Percentiles rank a stretch among this genome's conserved stretches.
Evolutionary conservation across 1,284 basidiomycete genomes (phyloP).

Genomic region (Waitea zeae): DNA sequence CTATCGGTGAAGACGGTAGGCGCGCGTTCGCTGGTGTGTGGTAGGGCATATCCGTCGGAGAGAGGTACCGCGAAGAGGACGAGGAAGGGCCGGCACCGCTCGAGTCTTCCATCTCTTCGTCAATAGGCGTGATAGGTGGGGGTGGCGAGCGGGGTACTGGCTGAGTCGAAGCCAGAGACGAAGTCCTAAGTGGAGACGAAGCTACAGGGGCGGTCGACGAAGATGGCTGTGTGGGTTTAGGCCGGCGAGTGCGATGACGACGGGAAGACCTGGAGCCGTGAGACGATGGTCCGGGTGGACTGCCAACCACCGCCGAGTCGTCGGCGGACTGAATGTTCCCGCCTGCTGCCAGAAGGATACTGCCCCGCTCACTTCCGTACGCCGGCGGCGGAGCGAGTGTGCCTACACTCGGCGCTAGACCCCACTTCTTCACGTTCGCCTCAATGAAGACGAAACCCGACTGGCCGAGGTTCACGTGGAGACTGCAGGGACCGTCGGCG

Average conservation of each 20-base stretch:
- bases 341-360: conserved; percentile 83
- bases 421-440: conserved; percentile 98
- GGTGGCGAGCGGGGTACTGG: conserved; percentile 42
- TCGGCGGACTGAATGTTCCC: conserved; percentile 33
- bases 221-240: conserved; percentile 19
- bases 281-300: conserved; percentile 24
- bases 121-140: conserved; percentile 64
- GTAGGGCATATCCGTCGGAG: conserved; percentile 47
- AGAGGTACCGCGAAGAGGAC: conserved; percentile 33
- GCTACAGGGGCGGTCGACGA: conserved; percentile 24
- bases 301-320: too few relatives aligned
- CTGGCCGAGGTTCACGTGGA: conserved; percentile 92
- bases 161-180: conserved; percentile 18
- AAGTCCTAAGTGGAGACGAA: conserved; percentile 40
- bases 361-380: conserved; percentile 87
- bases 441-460: conserved; percentile 96
- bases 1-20: conserved; percentile 28
- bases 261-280: conserved; percentile 32
- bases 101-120: conserved; percentile 34
- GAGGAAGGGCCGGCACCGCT: conserved; percentile 25
- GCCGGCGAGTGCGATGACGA: conserved; percentile 12
- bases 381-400: conserved; percentile 91
- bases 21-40: conserved; percentile 32
- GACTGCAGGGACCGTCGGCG: conserved; percentile 83
- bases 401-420: conserved; percentile 84